Base-by-base conservation (phyloP, 2,329 filamentous ascomycete genomes). In the Lecanicillium sp. region DNA sequence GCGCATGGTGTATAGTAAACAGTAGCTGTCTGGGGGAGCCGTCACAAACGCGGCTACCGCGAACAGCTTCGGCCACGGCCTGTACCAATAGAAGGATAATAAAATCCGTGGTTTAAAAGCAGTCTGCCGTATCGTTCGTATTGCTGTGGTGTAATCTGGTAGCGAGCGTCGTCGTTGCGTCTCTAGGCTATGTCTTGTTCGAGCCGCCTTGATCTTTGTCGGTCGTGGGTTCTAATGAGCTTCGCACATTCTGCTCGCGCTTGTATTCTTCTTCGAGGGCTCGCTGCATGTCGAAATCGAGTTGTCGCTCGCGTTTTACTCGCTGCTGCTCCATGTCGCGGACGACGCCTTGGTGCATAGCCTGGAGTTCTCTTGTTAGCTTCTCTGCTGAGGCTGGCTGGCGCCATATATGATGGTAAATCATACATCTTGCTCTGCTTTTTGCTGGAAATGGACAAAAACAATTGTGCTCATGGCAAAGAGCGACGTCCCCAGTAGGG, bases 271-370 rank as follows among this genome's bases (percentile, higher is more conserved):
- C 77, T 64, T 97, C 89, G 34, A 98, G 68, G 6, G 74, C 76
- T 46, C 73, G 77, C 58, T 98, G 92, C 76, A 94, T 79, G 48
- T 97, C 89, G 55, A 98, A 98, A 58, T 98, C 92, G 37, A 88
- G 77, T 60, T 94, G 86, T 43, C 92, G 81, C 61, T 98, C 92
- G 49, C 78, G 76, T 66, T 96, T 96, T 48, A 96, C 60, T 33
- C 85, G 80, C 59, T 95, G 89, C 56, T 94, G 87, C 57, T 97
- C 90, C 72, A 96, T 84, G 56, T 98, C 92, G 47, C 90, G 85
- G 47, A 97, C 69, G 30, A 98, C 92, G 32, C 92, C 92, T 49
- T 84, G 78, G 56, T 98, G 92, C 92, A 98, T 98, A 41, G 87
- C 85, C 92, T 90, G 36, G 11, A 22, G 30, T 13, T 15, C 15